Conservation (phyloP, 179 eudicot genomes). For the Heliamphora pulchella region DNA sequence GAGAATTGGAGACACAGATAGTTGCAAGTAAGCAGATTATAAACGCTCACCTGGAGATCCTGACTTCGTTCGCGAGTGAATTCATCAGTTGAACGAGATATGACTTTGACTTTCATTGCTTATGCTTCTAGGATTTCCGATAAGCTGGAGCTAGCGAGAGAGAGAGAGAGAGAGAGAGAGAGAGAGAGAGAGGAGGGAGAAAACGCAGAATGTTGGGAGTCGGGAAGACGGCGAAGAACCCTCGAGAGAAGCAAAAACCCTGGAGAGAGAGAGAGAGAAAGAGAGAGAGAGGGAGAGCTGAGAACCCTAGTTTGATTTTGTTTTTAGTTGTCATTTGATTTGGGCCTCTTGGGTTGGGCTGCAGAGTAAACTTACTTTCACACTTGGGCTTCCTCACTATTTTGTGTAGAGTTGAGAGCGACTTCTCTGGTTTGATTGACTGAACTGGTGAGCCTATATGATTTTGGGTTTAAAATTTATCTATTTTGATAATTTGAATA, state of each 20-base stretch:
- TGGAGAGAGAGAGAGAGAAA: constrained; percentile 6
- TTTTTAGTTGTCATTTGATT: too few species aligned
- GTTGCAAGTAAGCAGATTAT: background rate
- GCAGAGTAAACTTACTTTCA: too few species aligned
- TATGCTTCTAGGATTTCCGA: background rate
- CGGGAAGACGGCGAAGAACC: background rate
- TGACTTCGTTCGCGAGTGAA: constrained; percentile 88
- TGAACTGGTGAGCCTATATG: too few species aligned
- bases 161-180: background rate
- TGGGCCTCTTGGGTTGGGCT: too few species aligned
- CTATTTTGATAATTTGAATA: too few species aligned
- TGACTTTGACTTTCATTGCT: constrained; percentile 67
- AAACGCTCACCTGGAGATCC: constrained; percentile 61
- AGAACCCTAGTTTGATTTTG: too few species aligned
- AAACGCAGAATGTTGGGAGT: background rate
- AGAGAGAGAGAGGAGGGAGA: background rate
- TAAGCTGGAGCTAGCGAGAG: background rate
- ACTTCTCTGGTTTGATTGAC: too few species aligned
- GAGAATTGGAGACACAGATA: background rate
- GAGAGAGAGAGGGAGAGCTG: too few species aligned
- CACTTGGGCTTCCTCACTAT: too few species aligned
- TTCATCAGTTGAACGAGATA: constrained; percentile 80
- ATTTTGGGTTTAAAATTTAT: too few species aligned
- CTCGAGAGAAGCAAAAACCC: constrained; percentile 1
- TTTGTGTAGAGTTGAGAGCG: too few species aligned